These are phyloP conservation scores for Podospora pseudocomata DNA, from an alignment of 495 filamentous ascomycete species.

Conservation along the genomic window DNA sequence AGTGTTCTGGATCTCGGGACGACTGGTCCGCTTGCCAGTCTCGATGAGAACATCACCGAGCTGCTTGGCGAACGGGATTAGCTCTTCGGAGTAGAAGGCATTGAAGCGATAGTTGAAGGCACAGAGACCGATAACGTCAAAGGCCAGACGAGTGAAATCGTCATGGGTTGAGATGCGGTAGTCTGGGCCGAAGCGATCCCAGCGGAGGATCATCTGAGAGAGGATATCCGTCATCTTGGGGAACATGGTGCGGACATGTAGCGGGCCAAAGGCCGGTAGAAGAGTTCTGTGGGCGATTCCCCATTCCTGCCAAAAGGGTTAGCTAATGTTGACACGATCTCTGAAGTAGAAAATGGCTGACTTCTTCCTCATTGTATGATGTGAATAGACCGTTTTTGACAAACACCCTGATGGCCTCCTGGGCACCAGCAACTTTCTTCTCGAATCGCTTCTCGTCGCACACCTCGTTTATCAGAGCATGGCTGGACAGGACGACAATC, in stretches of 20 bases:
- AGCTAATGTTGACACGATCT: not conserved
- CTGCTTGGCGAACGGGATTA: constrained; percentile 57
- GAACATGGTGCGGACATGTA: constrained; percentile 68
- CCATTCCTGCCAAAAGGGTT: constrained; percentile 47
- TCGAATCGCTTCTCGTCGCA: constrained; percentile 66
- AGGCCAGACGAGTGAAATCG: constrained; percentile 72
- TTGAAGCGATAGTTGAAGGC: constrained; percentile 75
- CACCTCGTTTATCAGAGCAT: constrained; percentile 59
- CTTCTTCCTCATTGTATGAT: constrained; percentile 54
- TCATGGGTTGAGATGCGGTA: constrained; percentile 57
- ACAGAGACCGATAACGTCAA: constrained; percentile 70
- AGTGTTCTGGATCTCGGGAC: constrained; percentile 44
- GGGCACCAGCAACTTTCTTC: constrained; percentile 46
- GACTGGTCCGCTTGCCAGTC: constrained; percentile 42
- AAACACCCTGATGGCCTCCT: constrained; percentile 54
- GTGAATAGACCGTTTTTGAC: constrained; percentile 69
- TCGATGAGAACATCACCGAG: constrained; percentile 52
- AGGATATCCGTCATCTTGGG: constrained; percentile 73
- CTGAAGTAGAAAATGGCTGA: not conserved
- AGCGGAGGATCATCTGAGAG: constrained; percentile 68
- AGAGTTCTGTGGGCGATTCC: constrained; percentile 63
- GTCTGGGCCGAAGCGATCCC: constrained; percentile 61
- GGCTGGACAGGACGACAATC: constrained; percentile 27
- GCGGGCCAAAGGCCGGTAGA: constrained; percentile 68
- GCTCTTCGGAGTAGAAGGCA: constrained; percentile 62